Percentiles rank a stretch among this genome's conserved stretches.
phyloP scores from a whole-genome alignment of 2,329 filamentous ascomycete species.

The Alternaria ventricosa region DNA sequence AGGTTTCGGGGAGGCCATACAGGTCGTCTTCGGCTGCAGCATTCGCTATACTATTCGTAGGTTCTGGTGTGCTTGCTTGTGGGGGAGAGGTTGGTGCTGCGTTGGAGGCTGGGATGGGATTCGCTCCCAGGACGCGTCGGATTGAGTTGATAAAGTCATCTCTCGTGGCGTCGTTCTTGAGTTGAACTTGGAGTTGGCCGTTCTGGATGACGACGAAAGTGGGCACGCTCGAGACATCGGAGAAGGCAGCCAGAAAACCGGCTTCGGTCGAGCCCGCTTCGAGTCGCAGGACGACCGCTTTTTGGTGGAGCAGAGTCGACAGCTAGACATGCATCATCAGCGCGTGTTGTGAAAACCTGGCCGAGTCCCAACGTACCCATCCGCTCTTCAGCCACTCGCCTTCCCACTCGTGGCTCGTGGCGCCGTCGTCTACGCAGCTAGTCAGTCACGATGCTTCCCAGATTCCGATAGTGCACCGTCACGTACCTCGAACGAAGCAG shows the following conservation, averaged over 20 bases:
- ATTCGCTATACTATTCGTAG: background rate
- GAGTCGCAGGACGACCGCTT: conserved; percentile 74
- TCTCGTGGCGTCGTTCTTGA: conserved; percentile 68
- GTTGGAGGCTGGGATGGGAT: conserved; percentile 33
- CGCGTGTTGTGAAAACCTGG: background rate
- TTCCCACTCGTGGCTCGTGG: conserved; percentile 77
- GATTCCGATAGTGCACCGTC: conserved; percentile 10
- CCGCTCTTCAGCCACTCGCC: conserved; percentile 64
- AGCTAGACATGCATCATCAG: conserved; percentile 33
- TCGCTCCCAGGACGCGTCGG: conserved; percentile 45
- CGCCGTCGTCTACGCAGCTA: conserved; percentile 65
- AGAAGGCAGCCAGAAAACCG: conserved; percentile 80
- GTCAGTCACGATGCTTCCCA: conserved; percentile 13
- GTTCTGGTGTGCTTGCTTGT: conserved; percentile 15
- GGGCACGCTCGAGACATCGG: conserved; percentile 78
- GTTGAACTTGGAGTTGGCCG: conserved; percentile 78
- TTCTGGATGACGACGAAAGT: conserved; percentile 82
- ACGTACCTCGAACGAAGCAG: conserved; percentile 79
- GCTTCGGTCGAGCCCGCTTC: conserved; percentile 79
- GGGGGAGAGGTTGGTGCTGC: conserved; percentile 17
- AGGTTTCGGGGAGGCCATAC: conserved; percentile 5
- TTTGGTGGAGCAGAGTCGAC: conserved; percentile 61
- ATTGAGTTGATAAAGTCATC: conserved; percentile 71
- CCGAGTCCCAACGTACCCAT: conserved; percentile 33
- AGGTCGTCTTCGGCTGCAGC: conserved; percentile 12